Evolutionary conservation across 208 protist genomes (phyloP).

Genomic region (Lotmaria passim): DNA sequence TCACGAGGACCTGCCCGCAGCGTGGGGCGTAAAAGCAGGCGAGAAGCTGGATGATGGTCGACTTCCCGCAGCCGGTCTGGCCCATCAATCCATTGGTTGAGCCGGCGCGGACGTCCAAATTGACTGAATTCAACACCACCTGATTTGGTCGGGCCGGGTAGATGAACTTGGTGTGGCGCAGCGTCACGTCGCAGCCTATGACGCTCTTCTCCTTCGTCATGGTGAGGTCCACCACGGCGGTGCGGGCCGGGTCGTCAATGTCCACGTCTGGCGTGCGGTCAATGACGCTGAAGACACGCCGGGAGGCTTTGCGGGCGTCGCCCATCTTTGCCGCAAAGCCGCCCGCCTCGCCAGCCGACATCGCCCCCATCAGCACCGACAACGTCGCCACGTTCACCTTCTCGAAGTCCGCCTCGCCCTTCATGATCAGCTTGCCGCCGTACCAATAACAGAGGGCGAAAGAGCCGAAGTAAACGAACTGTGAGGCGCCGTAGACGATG

Average conservation of each 20-base stretch:
- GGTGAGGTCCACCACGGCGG: constrained; percentile 43
- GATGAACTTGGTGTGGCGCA: constrained; percentile 60
- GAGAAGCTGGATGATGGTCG: constrained; percentile 84
- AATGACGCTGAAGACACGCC: constrained; percentile 80
- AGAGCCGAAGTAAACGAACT: constrained; percentile 67
- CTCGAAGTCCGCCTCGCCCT: constrained; percentile 69
- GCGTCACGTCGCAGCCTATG: constrained; percentile 52
- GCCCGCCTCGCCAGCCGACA: constrained; percentile 65
- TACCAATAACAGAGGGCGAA: constrained; percentile 84
- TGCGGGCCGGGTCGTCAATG: constrained; percentile 20
- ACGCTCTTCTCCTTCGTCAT: constrained; percentile 6
- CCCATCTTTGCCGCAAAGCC: constrained; percentile 65
- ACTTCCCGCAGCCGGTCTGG: constrained; percentile 83
- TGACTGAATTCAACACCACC: constrained; percentile 54
- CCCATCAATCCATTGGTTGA: constrained; percentile 79
- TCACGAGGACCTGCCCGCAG: constrained; percentile 59
- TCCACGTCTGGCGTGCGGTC: constrained; percentile 78
- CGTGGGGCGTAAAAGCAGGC: constrained; percentile 81
- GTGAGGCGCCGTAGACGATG: constrained; percentile 50
- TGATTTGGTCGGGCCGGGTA: constrained; percentile 69
- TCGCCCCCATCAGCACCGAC: constrained; percentile 67
- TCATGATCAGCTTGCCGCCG: constrained; percentile 67
- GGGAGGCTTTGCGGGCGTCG: constrained; percentile 49
- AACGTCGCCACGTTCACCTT: constrained; percentile 53
- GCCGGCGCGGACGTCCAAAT: constrained; percentile 43